Base-by-base conservation (phyloP, 2,329 filamentous ascomycete species). In the Didymella pomorum region DNA sequence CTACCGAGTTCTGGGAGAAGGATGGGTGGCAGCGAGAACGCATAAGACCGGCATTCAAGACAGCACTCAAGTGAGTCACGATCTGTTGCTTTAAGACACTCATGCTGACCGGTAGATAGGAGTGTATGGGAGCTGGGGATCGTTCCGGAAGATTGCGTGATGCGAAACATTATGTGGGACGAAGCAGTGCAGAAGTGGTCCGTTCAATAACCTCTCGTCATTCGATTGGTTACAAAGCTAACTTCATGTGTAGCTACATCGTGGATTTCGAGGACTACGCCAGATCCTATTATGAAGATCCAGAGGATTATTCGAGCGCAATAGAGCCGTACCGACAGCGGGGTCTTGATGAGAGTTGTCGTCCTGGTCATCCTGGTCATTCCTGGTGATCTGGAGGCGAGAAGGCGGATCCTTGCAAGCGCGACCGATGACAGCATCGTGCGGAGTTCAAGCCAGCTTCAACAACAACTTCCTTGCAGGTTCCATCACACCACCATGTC, bases 401-500 rank as follows among this genome's bases (percentile, higher is more conserved):
- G 16, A 35, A 35, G 4, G 31, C 7, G n/a, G 35, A 54, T 28
- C 44, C 52, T n/a, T 42, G 44, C 45, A 44, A 56, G 39, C 39
- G 47, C 54, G 51, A 53, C 52, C 65, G 61, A 69, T 70, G 67
- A 70, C 67, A 68, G 50, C 67, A 70, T 70, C 63, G 62, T 58
- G 53, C 66, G 53, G 59, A 49, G 58, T 59, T 52, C 61, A 41
- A 52, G 49, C 39, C 56, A 60, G 42, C 56, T 63, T 42, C 48
- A 52, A 60, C 39, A 58, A 52, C 46, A 61, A 62, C 48, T 54
- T 60, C 64, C 58, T 50, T 63, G 58, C 39, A 45, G n/a, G 16
- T 56, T 35, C 29, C n/a, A n/a, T 50, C 46, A 56, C 14, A 26
- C 35, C 44, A 47, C 47, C 31, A 63, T 63, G 58, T 50, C 29